Evolutionary conservation across 164 flowering plant species (phyloP).

Genomic region (Sextonia rubra): DNA sequence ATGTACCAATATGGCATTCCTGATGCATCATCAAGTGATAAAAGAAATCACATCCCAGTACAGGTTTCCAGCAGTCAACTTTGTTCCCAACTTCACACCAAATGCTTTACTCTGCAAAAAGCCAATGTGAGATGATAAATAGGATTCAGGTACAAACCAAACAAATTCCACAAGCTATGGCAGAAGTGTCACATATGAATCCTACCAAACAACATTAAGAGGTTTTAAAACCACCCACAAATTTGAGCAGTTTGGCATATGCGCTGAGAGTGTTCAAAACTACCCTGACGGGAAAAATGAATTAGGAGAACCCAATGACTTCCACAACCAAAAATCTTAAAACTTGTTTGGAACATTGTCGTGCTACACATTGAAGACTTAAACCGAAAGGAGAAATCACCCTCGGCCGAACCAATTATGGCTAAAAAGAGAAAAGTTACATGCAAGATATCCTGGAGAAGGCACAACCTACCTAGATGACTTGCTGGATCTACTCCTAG

Average conservation of each 20-base stretch:
- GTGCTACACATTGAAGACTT: neutral
- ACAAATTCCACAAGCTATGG: neutral
- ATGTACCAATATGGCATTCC: too few relatives aligned
- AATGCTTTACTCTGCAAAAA: too few relatives aligned
- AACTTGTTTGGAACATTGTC: neutral
- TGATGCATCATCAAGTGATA: too few relatives aligned
- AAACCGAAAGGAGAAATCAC: neutral
- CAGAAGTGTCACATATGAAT: neutral
- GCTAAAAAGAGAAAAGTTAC: neutral
- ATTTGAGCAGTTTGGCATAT: neutral
- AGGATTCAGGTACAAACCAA: neutral
- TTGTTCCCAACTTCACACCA: too few relatives aligned
- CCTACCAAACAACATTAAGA: neutral
- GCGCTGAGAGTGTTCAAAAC: neutral
- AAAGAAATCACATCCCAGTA: too few relatives aligned
- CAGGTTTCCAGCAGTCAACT: too few relatives aligned
- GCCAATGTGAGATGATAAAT: neutral
- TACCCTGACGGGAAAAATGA: neutral
- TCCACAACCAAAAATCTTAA: neutral
- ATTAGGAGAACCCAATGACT: neutral
- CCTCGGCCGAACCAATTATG: neutral
- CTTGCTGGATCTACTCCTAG: conserved; percentile 5
- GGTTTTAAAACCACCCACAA: neutral
- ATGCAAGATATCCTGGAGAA: neutral
- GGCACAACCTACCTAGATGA: neutral